A percentile compares a stretch with the other conserved stretches of the same genome.
phyloP scores from a whole-genome alignment of 2,329 filamentous ascomycete species.

The Fusarium pilosicola region DNA sequence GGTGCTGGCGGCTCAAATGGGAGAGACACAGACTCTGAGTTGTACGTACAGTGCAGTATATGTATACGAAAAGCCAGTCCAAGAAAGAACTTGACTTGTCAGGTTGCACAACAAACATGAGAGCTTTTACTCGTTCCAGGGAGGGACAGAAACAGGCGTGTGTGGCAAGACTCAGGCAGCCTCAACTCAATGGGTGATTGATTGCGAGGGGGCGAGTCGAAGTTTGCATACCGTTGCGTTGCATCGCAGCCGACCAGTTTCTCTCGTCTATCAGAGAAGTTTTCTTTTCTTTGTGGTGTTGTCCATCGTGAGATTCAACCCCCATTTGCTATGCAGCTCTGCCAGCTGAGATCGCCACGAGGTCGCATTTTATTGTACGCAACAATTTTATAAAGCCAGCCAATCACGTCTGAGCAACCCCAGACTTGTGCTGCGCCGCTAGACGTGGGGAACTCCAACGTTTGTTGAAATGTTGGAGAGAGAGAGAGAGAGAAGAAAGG shows the following conservation, averaged over 20 bases:
- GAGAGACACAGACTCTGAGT: neutral
- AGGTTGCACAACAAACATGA: slow-evolving; percentile 31
- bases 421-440: slow-evolving; percentile 16
- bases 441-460: slow-evolving; percentile 16
- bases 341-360: slow-evolving; percentile 25
- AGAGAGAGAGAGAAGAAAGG: neutral
- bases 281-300: slow-evolving; percentile 4
- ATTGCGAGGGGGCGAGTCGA: slow-evolving; percentile 12
- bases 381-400: slow-evolving; percentile 6
- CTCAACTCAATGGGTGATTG: slow-evolving; percentile 17
- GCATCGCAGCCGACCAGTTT: slow-evolving; percentile 34
- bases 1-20: slow-evolving; percentile 31
- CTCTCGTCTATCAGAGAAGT: slow-evolving; percentile 9
- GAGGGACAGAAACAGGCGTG: slow-evolving; percentile 14
- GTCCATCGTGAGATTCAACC: neutral
- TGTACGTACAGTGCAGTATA: neutral
- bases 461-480: neutral
- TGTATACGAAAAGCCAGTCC: neutral
- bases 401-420: slow-evolving; percentile 11
- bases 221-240: slow-evolving; percentile 26
- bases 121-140: neutral
- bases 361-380: slow-evolving; percentile 22
- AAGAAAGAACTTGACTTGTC: slow-evolving; percentile 27
- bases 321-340: slow-evolving; percentile 17
- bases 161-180: slow-evolving; percentile 30